Base-by-base conservation (phyloP, 345 rosid genomes). In the Citrus maxima region DNA sequence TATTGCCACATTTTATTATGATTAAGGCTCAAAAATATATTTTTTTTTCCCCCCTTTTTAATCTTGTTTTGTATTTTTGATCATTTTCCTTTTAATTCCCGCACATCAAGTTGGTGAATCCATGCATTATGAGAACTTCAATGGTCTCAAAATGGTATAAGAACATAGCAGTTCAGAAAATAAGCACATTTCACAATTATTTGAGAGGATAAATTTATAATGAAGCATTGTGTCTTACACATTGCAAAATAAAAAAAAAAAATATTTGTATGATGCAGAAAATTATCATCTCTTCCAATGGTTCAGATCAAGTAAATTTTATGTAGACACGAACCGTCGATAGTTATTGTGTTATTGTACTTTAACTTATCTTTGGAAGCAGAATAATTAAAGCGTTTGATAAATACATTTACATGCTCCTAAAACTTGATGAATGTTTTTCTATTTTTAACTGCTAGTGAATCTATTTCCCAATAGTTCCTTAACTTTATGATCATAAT, bases 1-100 rank as follows among this genome's bases (percentile, higher is more conserved):
- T 62, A 51, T 38, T 81, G 38, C 58, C 34, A 59, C 77, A 51
- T 80, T 73, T 76, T 61, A 56, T 56, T 73, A 21, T 79, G 70
- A 51, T 32, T 49, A n/a, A 71, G 27, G 46, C 6, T 59, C 55
- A 55, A 56, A 74, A 38, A 65, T 37, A 72, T 37, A 60, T 35
- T 25, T 0, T 30, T 1, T 42, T 8, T 22, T 30, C 1, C 0
- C 16, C 4, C 4, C 66, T 21, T 77, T 58, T 2, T 14, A 55
- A 58, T 59, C 74, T 62, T 38, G 64, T 16, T 21, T 32, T 37
- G 42, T 18, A 6, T n/a, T 9, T 42, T 3, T n/a, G 49, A 6
- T 55, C 0, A 14, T 24, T 72, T 35, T 73, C 7, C 24, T 65
- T 61, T 30, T 28, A 27, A 58, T 64, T 51, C 24, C 19, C 35